Conservation (phyloP, 805 yeast species). For the Nakazawaea ambrosiae region DNA sequence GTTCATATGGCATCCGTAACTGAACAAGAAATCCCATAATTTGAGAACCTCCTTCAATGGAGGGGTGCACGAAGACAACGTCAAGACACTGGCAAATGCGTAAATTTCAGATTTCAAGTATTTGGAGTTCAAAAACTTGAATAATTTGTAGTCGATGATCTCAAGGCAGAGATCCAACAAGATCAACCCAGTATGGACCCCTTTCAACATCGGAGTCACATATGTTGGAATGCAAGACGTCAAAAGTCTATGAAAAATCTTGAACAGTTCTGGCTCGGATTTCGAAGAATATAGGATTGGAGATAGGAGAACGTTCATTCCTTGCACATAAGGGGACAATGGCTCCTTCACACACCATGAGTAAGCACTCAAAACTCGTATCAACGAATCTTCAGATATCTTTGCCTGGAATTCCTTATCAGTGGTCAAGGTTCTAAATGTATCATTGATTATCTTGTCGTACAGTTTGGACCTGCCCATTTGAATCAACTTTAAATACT, state of each 20-base stretch:
- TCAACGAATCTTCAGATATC: slow-evolving; percentile 64
- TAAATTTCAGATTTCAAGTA: slow-evolving; percentile 78
- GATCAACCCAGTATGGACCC: slow-evolving; percentile 71
- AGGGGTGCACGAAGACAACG: slow-evolving; percentile 85
- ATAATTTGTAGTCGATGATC: slow-evolving; percentile 67
- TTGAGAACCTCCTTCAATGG: slow-evolving; percentile 68
- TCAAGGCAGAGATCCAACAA: slow-evolving; percentile 69
- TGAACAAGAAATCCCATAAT: slow-evolving; percentile 87
- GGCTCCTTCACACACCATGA: slow-evolving; percentile 34
- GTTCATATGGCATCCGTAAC: slow-evolving; percentile 87
- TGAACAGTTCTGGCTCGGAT: slow-evolving; percentile 82
- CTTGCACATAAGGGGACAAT: slow-evolving; percentile 72
- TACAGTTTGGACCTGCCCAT: slow-evolving; percentile 55
- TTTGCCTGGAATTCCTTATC: slow-evolving; percentile 55
- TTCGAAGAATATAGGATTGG: slow-evolving; percentile 72
- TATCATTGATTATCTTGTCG: slow-evolving; percentile 74
- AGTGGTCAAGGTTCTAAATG: slow-evolving; percentile 77
- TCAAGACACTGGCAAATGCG: slow-evolving; percentile 77
- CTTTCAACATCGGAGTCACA: slow-evolving; percentile 67
- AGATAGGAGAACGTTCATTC: slow-evolving; percentile 81
- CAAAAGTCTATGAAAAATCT: slow-evolving; percentile 57
- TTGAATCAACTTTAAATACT: slow-evolving; percentile 46
- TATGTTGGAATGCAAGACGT: slow-evolving; percentile 68
- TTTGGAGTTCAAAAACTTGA: slow-evolving; percentile 49
- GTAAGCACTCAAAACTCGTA: slow-evolving; percentile 65